phyloP scores from a whole-genome alignment of 208 protist genomes.

The Borovskyia barvae region DNA sequence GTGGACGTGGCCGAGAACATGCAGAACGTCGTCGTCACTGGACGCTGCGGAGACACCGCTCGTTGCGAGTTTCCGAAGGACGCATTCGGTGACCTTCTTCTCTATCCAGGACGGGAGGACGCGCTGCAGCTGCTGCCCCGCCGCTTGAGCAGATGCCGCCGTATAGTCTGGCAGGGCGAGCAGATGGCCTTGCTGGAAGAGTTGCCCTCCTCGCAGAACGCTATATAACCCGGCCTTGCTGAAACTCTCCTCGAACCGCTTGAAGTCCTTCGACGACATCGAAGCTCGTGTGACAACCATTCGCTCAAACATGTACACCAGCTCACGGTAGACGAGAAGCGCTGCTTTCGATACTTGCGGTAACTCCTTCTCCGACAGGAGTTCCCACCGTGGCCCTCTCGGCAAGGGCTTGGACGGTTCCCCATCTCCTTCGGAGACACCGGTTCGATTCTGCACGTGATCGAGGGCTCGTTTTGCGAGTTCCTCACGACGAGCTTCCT shows the following conservation, averaged over 20 bases:
- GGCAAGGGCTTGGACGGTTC: neutral
- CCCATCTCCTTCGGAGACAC: neutral
- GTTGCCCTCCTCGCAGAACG: constrained; percentile 40
- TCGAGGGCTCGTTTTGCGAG: neutral
- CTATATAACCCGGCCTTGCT: constrained; percentile 51
- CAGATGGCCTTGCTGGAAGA: constrained; percentile 46
- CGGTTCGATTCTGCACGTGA: neutral
- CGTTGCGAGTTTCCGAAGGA: constrained; percentile 24
- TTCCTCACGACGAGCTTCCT: neutral
- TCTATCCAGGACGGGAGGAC: constrained; percentile 46
- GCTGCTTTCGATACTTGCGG: constrained; percentile 26
- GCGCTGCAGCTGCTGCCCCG: constrained; percentile 1
- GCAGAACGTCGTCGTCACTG: constrained; percentile 45
- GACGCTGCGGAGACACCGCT: constrained; percentile 22
- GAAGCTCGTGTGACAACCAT: constrained; percentile 37
- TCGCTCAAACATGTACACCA: constrained; percentile 63
- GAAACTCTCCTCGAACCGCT: constrained; percentile 30
- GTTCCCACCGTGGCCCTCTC: constrained; percentile 17
- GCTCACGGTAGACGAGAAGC: constrained; percentile 51
- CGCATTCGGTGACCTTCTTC: constrained; percentile 18
- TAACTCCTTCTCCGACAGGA: constrained; percentile 10
- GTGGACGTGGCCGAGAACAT: constrained; percentile 51
- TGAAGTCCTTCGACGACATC: constrained; percentile 28
- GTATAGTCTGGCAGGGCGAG: constrained; percentile 1
- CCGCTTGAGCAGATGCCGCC: neutral